Base-by-base conservation (phyloP, 1,284 basidiomycete genomes). In the Porodaedalea pini region DNA sequence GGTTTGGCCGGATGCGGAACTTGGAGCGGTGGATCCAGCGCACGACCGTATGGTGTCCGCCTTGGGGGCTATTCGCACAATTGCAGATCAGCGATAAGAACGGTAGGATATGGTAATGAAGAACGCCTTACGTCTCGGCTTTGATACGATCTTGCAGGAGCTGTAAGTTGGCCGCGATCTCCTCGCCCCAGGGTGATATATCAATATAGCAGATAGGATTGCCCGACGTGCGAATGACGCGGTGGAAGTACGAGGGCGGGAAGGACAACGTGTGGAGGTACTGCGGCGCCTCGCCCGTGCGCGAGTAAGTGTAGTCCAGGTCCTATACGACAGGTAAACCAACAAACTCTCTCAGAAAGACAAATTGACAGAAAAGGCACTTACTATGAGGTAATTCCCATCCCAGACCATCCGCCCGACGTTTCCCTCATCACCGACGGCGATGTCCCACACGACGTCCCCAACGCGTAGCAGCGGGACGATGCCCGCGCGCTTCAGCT, bases 211-310 rank as follows among this genome's bases (percentile, higher is more conserved):
- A 78, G 39, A 91, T 75, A 0, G 90, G 90, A 66, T 91, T 90
- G 3, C 80, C 81, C 61, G 67, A 78, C 0, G 81, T 80, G 7
- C 88, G 80, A 58, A 92, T 82, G 48, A 91, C 85, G 29, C 86
- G 82, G 67, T 92, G 89, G 75, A 91, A 92, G 69, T 91, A 91
- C 21, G 88, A 90, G 0, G 89, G 89, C 17, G 88, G 78, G 67
- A 91, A 90, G 1, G 86, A 84, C 39, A 92, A 70, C 10, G 84
- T 82, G 51, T 86, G 85, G 61, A 92, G 74, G 67, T 89, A 89
- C 62, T 81, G 80, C 7, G 90, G 88, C 15, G 91, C 71, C 65
- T 92, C 89, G 2, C 90, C 90, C 31, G 81, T 75, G 1, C 78
- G 68, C 5, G 87, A 87, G 69, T 85, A 91, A 13, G 82, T 82